phyloP scores from a whole-genome alignment of 2,329 filamentous ascomycete genomes.

The Trichoderma sp. region DNA sequence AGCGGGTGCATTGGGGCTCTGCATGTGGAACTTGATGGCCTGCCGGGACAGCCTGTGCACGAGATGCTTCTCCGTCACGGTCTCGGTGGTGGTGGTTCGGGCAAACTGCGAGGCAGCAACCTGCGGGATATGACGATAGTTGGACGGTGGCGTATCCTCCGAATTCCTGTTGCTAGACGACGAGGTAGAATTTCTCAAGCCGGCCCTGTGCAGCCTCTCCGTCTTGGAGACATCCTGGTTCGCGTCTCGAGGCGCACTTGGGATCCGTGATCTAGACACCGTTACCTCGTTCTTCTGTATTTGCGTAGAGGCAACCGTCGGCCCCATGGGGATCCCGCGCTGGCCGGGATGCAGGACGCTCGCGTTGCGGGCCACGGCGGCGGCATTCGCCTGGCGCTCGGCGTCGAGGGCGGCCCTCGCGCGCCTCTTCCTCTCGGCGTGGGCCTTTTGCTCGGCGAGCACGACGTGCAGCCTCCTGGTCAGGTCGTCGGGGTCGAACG shows the following conservation, averaged over 20 bases:
- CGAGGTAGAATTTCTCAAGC: slow-evolving; percentile 22
- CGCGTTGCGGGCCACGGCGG: slow-evolving; percentile 1
- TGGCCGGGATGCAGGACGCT: not conserved
- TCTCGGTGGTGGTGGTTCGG: slow-evolving; percentile 53
- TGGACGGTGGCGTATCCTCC: slow-evolving; percentile 29
- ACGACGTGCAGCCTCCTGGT: slow-evolving; percentile 55
- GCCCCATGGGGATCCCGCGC: slow-evolving; percentile 18
- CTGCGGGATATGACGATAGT: slow-evolving; percentile 55
- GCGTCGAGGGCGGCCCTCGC: slow-evolving; percentile 34
- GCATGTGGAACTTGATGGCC: slow-evolving; percentile 47
- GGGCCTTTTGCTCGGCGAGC: slow-evolving; percentile 52
- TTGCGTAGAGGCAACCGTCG: slow-evolving; percentile 5
- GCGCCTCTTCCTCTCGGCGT: slow-evolving; percentile 42
- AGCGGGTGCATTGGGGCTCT: slow-evolving; percentile 36
- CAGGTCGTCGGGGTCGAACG: slow-evolving; percentile 59
- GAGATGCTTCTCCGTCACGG: slow-evolving; percentile 42
- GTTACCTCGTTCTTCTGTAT: slow-evolving; percentile 17
- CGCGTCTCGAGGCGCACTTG: slow-evolving; percentile 1
- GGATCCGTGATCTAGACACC: not conserved
- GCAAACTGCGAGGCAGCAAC: slow-evolving; percentile 59
- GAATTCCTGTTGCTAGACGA: slow-evolving; percentile 31
- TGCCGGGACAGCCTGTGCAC: slow-evolving; percentile 50
- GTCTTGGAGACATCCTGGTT: slow-evolving; percentile 7
- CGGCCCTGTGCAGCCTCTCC: slow-evolving; percentile 23
- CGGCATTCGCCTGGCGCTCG: slow-evolving; percentile 27